Evolutionary conservation across 2,329 filamentous ascomycete species (phyloP).

Genomic region (Scedosporium apiospermum): DNA sequence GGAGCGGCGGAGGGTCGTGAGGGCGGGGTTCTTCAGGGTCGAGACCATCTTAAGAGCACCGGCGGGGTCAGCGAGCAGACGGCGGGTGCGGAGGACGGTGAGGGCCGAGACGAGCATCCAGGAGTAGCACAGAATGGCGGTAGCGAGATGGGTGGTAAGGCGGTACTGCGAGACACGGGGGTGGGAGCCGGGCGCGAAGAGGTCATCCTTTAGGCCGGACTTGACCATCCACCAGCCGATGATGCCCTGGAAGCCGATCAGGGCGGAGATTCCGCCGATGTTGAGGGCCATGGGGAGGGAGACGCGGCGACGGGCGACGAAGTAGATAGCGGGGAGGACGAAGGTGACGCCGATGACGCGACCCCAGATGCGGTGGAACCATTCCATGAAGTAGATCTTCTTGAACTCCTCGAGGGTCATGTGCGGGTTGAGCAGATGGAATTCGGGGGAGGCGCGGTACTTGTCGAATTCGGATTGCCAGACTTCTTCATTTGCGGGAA

Average conservation of each 20-base stretch:
- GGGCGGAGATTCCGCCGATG: constrained; percentile 70
- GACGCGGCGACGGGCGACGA: constrained; percentile 71
- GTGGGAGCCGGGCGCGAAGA: constrained; percentile 84
- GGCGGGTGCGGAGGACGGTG: constrained; percentile 68
- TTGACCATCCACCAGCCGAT: constrained; percentile 99
- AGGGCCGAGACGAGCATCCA: constrained; percentile 92
- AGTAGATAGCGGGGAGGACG: constrained; percentile 79
- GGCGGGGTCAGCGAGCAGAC: constrained; percentile 58
- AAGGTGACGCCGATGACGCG: constrained; percentile 85
- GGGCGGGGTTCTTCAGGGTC: constrained; percentile 54
- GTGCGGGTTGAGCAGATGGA: constrained; percentile 79
- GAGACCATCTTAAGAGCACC: constrained; percentile 50
- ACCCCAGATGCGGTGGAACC: constrained; percentile 91
- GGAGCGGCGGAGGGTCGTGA: constrained; percentile 64
- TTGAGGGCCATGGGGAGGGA: constrained; percentile 67
- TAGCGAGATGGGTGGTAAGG: constrained; percentile 77
- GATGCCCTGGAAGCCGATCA: constrained; percentile 92
- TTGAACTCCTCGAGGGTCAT: constrained; percentile 95
- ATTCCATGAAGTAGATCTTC: constrained; percentile 99
- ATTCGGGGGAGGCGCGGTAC: constrained; percentile 89
- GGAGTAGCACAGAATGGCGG: constrained; percentile 86
- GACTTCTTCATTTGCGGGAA: constrained; percentile 66
- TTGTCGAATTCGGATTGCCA: constrained; percentile 93
- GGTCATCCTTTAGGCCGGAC: constrained; percentile 87
- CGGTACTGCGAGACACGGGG: constrained; percentile 93